A percentile compares a stretch with the other conserved stretches of the same genome.
Evolutionary conservation across 129 eudicot genomes (phyloP).

Genomic region (Tagetes erecta): DNA sequence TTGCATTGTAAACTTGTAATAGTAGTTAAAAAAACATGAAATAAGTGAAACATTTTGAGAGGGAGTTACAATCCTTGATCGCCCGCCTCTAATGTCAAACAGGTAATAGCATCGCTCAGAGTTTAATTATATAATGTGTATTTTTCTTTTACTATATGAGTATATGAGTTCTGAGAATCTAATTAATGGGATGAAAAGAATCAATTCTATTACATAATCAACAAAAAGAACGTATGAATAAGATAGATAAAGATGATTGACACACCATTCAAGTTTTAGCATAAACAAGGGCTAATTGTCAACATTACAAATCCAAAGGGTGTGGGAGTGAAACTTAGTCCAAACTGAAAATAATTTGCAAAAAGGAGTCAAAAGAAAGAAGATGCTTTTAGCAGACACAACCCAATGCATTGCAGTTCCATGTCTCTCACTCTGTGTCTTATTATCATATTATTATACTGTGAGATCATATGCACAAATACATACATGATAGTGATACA

Average conservation of each 20-base stretch:
- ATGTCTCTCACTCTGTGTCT: constrained; percentile 40
- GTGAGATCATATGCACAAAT: constrained; percentile 21
- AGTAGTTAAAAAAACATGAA: too few species aligned
- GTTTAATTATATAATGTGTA: too few species aligned
- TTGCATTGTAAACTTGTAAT: too few species aligned
- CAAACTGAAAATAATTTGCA: constrained; percentile 11
- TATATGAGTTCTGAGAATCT: too few species aligned
- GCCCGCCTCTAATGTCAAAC: too few species aligned
- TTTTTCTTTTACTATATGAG: neutral
- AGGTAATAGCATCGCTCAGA: too few species aligned
- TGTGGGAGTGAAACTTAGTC: neutral
- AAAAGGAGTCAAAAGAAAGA: constrained; percentile 38
- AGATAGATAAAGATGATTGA: neutral
- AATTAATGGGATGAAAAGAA: too few species aligned
- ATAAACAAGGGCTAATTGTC: constrained; percentile 9
- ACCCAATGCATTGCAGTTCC: constrained; percentile 44
- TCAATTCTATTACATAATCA: too few species aligned
- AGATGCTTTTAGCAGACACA: constrained; percentile 45
- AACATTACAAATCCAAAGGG: neutral
- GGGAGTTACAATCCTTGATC: too few species aligned
- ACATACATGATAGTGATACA: constrained; percentile 20
- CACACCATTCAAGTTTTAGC: neutral
- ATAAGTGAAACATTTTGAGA: too few species aligned
- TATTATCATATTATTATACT: constrained; percentile 22
- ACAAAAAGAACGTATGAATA: neutral